Evolutionary conservation across 176 grass and related monocot species (phyloP), one percentile per base, ranked within the genome.

Genomic region (Luzula sylvatica): DNA sequence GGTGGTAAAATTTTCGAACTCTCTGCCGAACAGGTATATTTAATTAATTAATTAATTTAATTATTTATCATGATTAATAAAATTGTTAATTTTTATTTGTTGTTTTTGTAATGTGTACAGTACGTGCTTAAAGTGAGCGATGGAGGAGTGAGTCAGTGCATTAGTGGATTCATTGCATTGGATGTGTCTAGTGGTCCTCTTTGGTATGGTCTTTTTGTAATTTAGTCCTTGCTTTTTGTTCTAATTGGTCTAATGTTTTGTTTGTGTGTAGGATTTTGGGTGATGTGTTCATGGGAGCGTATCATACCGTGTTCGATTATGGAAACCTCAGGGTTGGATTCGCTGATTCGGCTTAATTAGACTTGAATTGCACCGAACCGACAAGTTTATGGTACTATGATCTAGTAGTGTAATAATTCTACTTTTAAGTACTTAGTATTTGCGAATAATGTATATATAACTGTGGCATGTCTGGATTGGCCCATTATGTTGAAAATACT

Each of bases 11-110:
- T 23, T 11, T 80, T 74, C 63, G 77, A 80, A 8, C 26, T 80
- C 22, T 61, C 44, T 15, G 62, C 77, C 8, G 70, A 80, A 8
- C 77, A 80, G 77, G 77, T 80, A 80, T n/a, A n/a, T 12, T 51
- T 30, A 21, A 16, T 48, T 9, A 20, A 51, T 51, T 30, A 21
- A 16, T 48, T 9, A 20, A 51, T 8, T 2, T 54, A 11, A 14
- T 12, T 38, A 26, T n/a, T 56, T 26, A 22, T 11, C 30, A 35
- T 35, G 30, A 35, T 35, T 35, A 35, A 35, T 35, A 7, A 35
- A 35, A 35, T 35, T 7, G 9, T 1, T 35, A 35, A 35, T 35
- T n/a, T n/a, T n/a, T 7, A 35, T 35, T 35, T 35, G 30, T 7
- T 55, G 19, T 13, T 64, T 38, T 15, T 58, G 3, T 41, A 11